Evolutionary conservation across 2,329 filamentous ascomycete genomes (phyloP), one percentile per base, ranked within the genome.

Genomic region (Beauveria sp.): DNA sequence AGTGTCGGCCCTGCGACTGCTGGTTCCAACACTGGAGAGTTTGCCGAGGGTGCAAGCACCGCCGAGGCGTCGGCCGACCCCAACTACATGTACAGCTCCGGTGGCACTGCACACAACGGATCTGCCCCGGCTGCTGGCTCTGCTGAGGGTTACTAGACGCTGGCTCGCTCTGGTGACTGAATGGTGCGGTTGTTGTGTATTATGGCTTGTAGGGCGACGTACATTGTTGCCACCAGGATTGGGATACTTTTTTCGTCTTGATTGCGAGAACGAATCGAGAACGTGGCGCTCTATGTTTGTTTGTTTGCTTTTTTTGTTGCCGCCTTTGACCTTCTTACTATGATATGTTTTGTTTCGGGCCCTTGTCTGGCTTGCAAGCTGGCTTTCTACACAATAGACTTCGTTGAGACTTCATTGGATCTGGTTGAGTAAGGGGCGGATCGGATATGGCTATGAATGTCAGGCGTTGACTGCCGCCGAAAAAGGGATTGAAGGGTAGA

Each of bases 91-190:
- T 86, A 85, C 68, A 73, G 73, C 34, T 74, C 76, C n/a, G 80
- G 84, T 12, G 81, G 84, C 67, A 70, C 77, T 42, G 80, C 80
- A 31, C 84, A 87, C 66, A 87, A 87, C 68, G 85, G 84, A 43
- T 61, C 59, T 34, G 59, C 59, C 10, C 24, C 59, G 5, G 76
- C 82, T n/a, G 73, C 76, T 26, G 72, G 77, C 3, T 28, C 51
- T 50, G 77, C 75, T 52, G 83, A 85, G 38, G 77, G 77, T 53
- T 86, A 83, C 69, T 83, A 78, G 55, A n/a, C 71, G 50, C 58
- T 64, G 65, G 28, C 8, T 40, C 34, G 55, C 16, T 34, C 43
- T 56, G 20, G 43, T 49, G 31, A 28, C 46, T n/a, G 3, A 48
- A 40, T 12, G 38, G 28, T 8, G 60, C 28, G 28, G 31, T 20